Conservation (phyloP, 345 rosid species). For the Corchorus capsularis region DNA sequence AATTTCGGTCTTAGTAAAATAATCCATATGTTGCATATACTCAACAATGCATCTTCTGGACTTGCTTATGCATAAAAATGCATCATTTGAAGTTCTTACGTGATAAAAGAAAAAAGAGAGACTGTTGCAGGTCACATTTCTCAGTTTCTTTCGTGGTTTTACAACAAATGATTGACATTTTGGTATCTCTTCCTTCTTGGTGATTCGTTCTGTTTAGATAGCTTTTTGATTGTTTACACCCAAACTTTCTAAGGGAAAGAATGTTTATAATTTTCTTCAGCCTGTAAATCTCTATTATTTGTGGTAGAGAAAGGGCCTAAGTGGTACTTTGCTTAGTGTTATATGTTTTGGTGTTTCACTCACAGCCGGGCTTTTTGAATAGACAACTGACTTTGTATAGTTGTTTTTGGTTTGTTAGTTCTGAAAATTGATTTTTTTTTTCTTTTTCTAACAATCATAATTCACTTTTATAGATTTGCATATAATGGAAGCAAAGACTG, state of each 20-base stretch:
- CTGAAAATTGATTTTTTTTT: neutral
- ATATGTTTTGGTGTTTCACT: neutral
- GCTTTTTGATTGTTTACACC: neutral
- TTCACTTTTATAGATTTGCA: neutral
- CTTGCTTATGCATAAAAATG: neutral
- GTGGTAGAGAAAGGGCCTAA: neutral
- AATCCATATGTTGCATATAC: no score
- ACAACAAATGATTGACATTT: neutral
- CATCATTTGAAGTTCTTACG: neutral
- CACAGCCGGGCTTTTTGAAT: neutral
- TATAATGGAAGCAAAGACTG: neutral
- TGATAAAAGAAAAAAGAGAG: neutral
- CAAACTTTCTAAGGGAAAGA: neutral
- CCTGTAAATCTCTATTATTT: neutral
- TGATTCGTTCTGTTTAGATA: neutral
- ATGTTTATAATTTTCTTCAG: neutral
- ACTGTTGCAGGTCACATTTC: neutral
- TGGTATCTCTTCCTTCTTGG: neutral
- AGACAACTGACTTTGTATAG: neutral
- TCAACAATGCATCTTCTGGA: neutral
- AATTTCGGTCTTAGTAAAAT: neutral
- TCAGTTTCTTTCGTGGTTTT: neutral
- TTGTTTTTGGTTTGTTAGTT: neutral
- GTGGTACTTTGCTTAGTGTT: neutral
- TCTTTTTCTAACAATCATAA: neutral